Evolutionary conservation across 2,329 filamentous ascomycete genomes (phyloP).

Genomic region (Sporothrix brunneoviolacea): DNA sequence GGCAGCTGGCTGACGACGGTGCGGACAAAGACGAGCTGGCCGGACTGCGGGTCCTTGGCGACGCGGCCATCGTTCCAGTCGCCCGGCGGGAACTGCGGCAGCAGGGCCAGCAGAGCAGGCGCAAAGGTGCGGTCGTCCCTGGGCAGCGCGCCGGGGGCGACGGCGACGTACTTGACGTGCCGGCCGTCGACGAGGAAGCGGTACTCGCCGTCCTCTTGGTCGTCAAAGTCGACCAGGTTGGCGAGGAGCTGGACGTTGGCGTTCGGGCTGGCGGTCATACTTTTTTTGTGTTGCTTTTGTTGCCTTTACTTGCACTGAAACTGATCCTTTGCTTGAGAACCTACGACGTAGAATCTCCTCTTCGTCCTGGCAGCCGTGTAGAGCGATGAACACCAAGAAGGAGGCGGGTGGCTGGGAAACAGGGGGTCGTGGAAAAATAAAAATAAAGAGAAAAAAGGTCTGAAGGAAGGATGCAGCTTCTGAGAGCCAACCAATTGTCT

Average conservation of each 20-base stretch:
- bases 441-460: too few species aligned
- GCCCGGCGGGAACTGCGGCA: slow-evolving; percentile 31
- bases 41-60: slow-evolving; percentile 21
- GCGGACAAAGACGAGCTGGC: slow-evolving; percentile 24
- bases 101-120: slow-evolving; percentile 24
- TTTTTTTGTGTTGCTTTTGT: not conserved
- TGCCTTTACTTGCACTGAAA: too few species aligned
- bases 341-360: too few species aligned
- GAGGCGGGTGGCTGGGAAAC: too few species aligned
- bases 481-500: too few species aligned
- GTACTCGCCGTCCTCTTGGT: too few species aligned
- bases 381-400: too few species aligned
- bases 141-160: slow-evolving; percentile 29
- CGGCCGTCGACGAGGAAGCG: slow-evolving; percentile 14
- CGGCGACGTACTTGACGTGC: slow-evolving; percentile 36
- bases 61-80: slow-evolving; percentile 36
- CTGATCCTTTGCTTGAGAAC: too few species aligned
- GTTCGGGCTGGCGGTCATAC: not conserved
- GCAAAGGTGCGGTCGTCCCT: slow-evolving; percentile 28
- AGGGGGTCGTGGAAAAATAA: too few species aligned
- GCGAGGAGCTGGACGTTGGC: not conserved
- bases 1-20: slow-evolving; percentile 24
- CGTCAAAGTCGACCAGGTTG: too few species aligned
- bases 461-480: too few species aligned
- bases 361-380: too few species aligned